Percentiles rank a stretch among this genome's conserved stretches.
phyloP scores from a whole-genome alignment of 306 rosid genomes.

The Dryas alaskensis region DNA sequence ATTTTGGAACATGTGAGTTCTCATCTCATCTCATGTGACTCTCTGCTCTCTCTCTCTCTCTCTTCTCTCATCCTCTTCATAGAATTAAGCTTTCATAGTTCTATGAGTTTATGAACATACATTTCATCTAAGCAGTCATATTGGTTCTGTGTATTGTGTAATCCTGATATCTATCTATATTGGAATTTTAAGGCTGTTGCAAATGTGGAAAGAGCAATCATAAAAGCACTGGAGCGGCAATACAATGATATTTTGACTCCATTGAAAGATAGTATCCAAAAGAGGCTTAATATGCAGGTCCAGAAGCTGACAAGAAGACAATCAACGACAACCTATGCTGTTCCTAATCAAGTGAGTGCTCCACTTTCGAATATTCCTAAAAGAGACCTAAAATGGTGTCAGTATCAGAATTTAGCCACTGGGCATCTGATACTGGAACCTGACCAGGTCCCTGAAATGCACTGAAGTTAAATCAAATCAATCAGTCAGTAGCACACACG shows the following conservation, averaged over 20 bases:
- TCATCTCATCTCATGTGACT: slow-evolving; percentile 14
- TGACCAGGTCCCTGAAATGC: neutral
- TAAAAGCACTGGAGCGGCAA: slow-evolving; percentile 89
- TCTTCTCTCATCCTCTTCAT: too few species aligned
- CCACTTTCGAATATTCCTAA: slow-evolving; percentile 4
- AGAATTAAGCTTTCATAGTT: too few species aligned
- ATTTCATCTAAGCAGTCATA: neutral
- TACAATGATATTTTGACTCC: slow-evolving; percentile 88
- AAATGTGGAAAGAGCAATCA: slow-evolving; percentile 79
- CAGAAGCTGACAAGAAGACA: slow-evolving; percentile 98
- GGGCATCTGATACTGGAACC: neutral
- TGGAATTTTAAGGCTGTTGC: slow-evolving; percentile 60
- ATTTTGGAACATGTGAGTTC: slow-evolving; percentile 77
- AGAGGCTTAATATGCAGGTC: slow-evolving; percentile 91
- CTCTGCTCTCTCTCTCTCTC: slow-evolving; percentile 3
- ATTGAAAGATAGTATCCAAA: slow-evolving; percentile 86
- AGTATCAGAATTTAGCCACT: neutral
- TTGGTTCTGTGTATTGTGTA: neutral
- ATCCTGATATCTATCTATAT: neutral
- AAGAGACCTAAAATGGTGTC: neutral
- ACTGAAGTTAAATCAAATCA: neutral
- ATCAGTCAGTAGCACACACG: neutral
- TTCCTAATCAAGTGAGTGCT: slow-evolving; percentile 77
- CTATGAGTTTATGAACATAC: too few species aligned
- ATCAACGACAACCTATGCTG: slow-evolving; percentile 54